Evolutionary conservation across 495 filamentous ascomycete genomes (phyloP).

Genomic region (Penicillium atrosanguineum): DNA sequence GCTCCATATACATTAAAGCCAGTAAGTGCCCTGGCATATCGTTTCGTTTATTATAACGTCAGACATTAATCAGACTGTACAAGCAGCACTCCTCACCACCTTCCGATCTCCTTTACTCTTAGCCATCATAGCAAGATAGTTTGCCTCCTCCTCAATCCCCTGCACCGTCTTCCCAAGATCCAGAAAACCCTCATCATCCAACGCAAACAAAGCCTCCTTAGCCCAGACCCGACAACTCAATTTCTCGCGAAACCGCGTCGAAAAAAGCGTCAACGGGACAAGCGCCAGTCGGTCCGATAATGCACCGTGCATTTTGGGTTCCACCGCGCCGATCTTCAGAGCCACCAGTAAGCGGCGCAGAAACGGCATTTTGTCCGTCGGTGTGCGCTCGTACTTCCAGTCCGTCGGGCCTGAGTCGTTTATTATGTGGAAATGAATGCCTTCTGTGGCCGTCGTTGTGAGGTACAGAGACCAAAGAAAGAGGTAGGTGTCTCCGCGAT

Average conservation of each 20-base stretch:
- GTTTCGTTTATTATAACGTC: neutral
- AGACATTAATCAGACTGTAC: neutral
- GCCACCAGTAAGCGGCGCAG: constrained; percentile 12
- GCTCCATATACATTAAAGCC: neutral
- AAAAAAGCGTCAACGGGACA: constrained; percentile 16
- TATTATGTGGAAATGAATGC: constrained; percentile 15
- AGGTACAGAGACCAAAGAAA: constrained; percentile 30
- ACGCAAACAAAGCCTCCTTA: constrained; percentile 24
- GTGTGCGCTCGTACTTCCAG: constrained; percentile 18
- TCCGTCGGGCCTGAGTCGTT: constrained; percentile 8
- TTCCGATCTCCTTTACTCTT: constrained; percentile 11
- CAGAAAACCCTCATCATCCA: constrained; percentile 29
- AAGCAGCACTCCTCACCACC: neutral
- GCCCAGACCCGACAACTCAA: constrained; percentile 26
- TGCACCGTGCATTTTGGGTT: constrained; percentile 18
- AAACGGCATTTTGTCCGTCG: constrained; percentile 3
- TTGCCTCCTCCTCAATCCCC: constrained; percentile 25
- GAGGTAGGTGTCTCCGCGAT: constrained; percentile 15
- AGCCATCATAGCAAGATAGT: constrained; percentile 12
- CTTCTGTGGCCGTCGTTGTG: constrained; percentile 9
- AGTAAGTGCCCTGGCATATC: neutral
- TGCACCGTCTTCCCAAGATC: constrained; percentile 8
- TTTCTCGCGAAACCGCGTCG: constrained; percentile 18
- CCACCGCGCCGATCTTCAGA: constrained; percentile 20
- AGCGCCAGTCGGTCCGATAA: constrained; percentile 14